These are phyloP conservation scores for Posidonia australis DNA, from an alignment of 106 monocot species.

Conservation along the genomic window DNA sequence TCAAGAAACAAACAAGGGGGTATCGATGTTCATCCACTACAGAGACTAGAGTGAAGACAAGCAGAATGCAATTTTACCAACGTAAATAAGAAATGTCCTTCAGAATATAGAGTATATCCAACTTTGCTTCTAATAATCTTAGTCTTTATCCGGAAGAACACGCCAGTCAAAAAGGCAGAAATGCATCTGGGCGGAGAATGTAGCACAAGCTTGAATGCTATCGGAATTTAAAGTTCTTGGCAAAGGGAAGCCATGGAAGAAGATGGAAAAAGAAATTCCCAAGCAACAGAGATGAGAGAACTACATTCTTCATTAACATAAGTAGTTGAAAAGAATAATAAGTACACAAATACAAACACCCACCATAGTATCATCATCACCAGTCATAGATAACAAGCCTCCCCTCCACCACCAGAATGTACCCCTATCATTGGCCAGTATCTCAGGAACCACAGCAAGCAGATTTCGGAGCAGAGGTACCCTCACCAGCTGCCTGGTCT, in stretches of 20 bases:
- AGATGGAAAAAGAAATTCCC: neutral
- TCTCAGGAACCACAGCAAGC: conserved; percentile 60
- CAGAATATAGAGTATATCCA: too few relatives aligned
- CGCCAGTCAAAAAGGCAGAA: too few relatives aligned
- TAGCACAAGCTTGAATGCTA: too few relatives aligned
- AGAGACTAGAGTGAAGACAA: too few relatives aligned
- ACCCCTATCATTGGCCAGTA: neutral
- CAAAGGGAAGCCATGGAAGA: neutral
- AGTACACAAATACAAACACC: conserved; percentile 1
- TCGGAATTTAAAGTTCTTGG: neutral
- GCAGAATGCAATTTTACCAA: too few relatives aligned
- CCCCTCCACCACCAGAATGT: too few relatives aligned
- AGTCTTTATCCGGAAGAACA: too few relatives aligned
- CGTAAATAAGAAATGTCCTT: too few relatives aligned
- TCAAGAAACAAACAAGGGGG: too few relatives aligned
- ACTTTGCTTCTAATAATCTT: too few relatives aligned
- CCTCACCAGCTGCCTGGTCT: conserved; percentile 42
- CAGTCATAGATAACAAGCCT: conserved; percentile 5
- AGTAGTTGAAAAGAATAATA: conserved; percentile 9
- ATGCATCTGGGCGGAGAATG: too few relatives aligned
- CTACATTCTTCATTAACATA: neutral
- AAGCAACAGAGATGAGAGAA: conserved; percentile 3
- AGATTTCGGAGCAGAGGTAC: conserved; percentile 39
- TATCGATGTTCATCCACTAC: too few relatives aligned
- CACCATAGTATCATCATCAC: neutral